These are phyloP conservation scores for Fusarium guadeloupense DNA, from an alignment of 2,329 filamentous ascomycete genomes.

Conservation along the genomic window DNA sequence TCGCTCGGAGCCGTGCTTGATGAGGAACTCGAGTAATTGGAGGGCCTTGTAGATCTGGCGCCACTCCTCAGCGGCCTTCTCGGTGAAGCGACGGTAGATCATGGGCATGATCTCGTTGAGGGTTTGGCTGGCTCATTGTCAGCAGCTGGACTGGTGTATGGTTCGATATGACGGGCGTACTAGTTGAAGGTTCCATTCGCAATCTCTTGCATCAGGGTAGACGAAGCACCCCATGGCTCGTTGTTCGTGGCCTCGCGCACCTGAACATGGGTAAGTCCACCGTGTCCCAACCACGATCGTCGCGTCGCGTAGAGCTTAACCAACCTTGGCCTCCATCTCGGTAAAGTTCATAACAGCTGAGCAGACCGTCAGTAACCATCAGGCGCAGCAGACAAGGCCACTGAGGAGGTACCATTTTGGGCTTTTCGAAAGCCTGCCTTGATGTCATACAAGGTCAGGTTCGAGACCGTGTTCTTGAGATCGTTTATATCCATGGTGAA, in stretches of 20 bases:
- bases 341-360: constrained; percentile 97
- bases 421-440: constrained; percentile 95
- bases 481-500: constrained; percentile 82
- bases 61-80: constrained; percentile 98
- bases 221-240: constrained; percentile 92
- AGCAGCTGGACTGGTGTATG: constrained; percentile 16
- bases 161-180: constrained; percentile 66
- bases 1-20: constrained; percentile 97
- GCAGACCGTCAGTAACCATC: constrained; percentile 43
- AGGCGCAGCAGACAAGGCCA: constrained; percentile 12
- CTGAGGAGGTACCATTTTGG: constrained; percentile 79
- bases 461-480: constrained; percentile 86
- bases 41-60: constrained; percentile 98
- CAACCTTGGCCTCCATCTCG: constrained; percentile 82
- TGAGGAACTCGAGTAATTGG: constrained; percentile 93
- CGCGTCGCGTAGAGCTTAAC: constrained; percentile 26
- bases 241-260: constrained; percentile 99
- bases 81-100: constrained; percentile 99
- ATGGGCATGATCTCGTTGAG: constrained; percentile 99
- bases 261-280: constrained; percentile 53
- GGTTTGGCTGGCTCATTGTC: constrained; percentile 72
- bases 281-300: constrained; percentile 1
- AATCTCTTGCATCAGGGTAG: constrained; percentile 94
- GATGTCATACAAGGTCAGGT: constrained; percentile 92
- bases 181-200: constrained; percentile 98